Base-by-base conservation (phyloP, 257 asterid genomes). In the Forsythia suspensa region DNA sequence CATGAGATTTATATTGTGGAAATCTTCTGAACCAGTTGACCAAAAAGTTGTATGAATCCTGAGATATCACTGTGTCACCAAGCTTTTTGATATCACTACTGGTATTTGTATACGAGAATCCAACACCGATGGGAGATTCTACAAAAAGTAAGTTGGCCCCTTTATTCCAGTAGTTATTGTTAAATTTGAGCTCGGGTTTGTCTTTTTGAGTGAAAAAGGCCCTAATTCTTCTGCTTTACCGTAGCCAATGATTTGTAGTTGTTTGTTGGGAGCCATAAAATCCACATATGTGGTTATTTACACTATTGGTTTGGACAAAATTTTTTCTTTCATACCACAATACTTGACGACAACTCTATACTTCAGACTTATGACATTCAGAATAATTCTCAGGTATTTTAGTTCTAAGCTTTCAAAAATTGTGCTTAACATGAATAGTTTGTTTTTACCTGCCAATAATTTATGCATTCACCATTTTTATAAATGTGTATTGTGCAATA, bases 41-140 rank as follows among this genome's bases (percentile, higher is more conserved):
- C 80, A 95, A 70, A 67, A 95, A 95, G 5, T 42, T 87, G 79
- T 95, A 90, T 20, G 98, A 83, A 88, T 95, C 99, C 48, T 51
- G 36, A 72, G 99, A 97, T 95, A 97, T 86, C 52, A 84, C 65
- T 2, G 67, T 68, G 80, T 95, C 99, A n/a, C 97, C 98, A 15
- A 93, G 92, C 71, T 81, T 65, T 1, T 81, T 83, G 55, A 93
- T 75, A 77, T 95, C 99, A 70, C 79, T 81, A 37, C 82, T 80
- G 11, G 96, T 95, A 88, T 95, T 95, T 70, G 97, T 89, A 81
- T 93, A 95, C 10, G 99, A 95, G 82, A 91, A 95, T 68, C 98
- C 99, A 80, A 93, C 98, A 12, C 99, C 99, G 75, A 87, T 89
- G 1, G 99, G 99, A 15, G 98, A 87, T 81, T 95, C 98, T 80